phyloP scores from a whole-genome alignment of 441 rosid species.

The Isatis lusitanica region DNA sequence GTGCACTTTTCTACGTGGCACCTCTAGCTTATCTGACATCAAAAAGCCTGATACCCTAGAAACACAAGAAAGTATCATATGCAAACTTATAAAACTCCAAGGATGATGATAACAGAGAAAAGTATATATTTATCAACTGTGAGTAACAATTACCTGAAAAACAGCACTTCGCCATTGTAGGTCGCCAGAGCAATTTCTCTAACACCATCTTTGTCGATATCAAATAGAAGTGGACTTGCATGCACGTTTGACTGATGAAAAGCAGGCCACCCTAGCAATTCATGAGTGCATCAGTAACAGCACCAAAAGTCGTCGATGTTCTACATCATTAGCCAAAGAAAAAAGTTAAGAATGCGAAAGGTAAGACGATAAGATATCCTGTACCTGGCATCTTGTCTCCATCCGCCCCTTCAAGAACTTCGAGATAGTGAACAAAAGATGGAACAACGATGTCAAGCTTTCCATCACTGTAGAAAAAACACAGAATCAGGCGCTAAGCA shows the following conservation, averaged over 20 bases:
- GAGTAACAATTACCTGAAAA: constrained; percentile 69
- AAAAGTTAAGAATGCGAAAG: not conserved
- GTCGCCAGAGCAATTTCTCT: constrained; percentile 96
- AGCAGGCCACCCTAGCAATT: constrained; percentile 94
- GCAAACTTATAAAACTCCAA: constrained; percentile 5
- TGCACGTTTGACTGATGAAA: constrained; percentile 98
- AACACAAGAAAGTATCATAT: constrained; percentile 15
- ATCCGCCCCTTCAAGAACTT: constrained; percentile 98
- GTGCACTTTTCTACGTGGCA: constrained; percentile 85
- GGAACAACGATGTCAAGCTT: constrained; percentile 98
- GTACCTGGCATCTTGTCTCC: constrained; percentile 99
- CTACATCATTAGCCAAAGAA: constrained; percentile 3
- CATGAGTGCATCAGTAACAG: constrained; percentile 17
- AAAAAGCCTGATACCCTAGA: constrained; percentile 90
- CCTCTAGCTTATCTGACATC: constrained; percentile 91
- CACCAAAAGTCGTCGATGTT: constrained; percentile 3
- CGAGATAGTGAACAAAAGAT: constrained; percentile 96
- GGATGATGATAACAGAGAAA: constrained; percentile 9
- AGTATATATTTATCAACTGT: not conserved
- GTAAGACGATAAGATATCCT: not conserved
- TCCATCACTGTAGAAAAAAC: constrained; percentile 72
- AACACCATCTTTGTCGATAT: constrained; percentile 96
- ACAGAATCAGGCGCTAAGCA: not conserved
- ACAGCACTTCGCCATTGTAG: constrained; percentile 92
- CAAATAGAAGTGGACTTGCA: constrained; percentile 90